Conservation (phyloP, 805 yeast genomes). For the Metschnikowia lachancei region DNA sequence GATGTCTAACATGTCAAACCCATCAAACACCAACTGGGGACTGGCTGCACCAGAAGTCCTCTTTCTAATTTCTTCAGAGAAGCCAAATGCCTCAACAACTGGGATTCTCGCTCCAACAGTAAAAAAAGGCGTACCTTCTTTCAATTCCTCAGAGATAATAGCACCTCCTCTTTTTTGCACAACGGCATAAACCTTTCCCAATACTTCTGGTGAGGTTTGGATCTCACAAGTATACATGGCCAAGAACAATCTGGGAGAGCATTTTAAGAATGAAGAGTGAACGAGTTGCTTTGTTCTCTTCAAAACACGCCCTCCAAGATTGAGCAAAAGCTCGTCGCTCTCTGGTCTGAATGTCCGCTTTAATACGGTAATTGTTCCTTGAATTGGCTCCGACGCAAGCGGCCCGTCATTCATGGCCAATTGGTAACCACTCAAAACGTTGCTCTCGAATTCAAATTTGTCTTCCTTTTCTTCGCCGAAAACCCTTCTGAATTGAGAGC, state of each 20-base stretch:
- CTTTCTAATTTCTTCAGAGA: constrained; percentile 90
- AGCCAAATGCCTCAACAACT: constrained; percentile 94
- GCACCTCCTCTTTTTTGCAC: constrained; percentile 85
- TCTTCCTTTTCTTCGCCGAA: constrained; percentile 21
- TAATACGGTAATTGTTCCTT: constrained; percentile 65
- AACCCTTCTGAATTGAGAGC: constrained; percentile 29
- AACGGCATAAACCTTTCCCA: constrained; percentile 94
- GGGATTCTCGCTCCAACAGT: constrained; percentile 83
- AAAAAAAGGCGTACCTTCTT: constrained; percentile 97
- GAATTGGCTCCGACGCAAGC: constrained; percentile 79
- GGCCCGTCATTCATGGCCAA: constrained; percentile 84
- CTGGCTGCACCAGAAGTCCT: constrained; percentile 95
- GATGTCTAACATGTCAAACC: constrained; percentile 79
- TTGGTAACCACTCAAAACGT: constrained; percentile 80
- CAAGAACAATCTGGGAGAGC: constrained; percentile 87
- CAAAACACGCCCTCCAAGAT: constrained; percentile 69
- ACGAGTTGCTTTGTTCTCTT: constrained; percentile 71
- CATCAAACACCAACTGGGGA: constrained; percentile 90
- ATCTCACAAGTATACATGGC: constrained; percentile 94
- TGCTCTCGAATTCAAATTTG: constrained; percentile 49
- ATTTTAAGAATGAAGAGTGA: constrained; percentile 64
- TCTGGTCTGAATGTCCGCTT: constrained; percentile 27
- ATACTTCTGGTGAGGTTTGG: constrained; percentile 90
- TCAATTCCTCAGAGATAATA: constrained; percentile 88
- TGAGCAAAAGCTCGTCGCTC: constrained; percentile 35